phyloP scores from a whole-genome alignment of 2,329 filamentous ascomycete species.

The Arthrobotrys megalospora region DNA sequence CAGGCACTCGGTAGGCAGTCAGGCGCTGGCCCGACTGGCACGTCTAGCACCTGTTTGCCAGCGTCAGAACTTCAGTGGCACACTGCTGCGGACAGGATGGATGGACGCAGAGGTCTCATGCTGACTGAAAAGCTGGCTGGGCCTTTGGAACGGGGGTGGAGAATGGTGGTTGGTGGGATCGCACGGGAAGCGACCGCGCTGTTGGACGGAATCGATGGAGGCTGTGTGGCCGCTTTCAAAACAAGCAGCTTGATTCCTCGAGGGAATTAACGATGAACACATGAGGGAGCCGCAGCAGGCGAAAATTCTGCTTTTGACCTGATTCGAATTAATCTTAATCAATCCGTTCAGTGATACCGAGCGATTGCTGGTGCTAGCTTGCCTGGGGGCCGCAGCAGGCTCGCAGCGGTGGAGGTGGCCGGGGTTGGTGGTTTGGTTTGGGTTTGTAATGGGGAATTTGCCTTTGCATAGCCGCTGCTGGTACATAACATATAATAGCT shows the following conservation, averaged over 20 bases:
- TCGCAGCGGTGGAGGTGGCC: slow-evolving; percentile 32
- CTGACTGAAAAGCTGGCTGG: slow-evolving; percentile 23
- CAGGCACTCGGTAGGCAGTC: slow-evolving; percentile 24
- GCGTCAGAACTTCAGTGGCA: slow-evolving; percentile 19
- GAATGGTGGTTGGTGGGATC: slow-evolving; percentile 48
- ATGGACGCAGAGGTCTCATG: slow-evolving; percentile 20
- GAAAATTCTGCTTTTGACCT: slow-evolving; percentile 35
- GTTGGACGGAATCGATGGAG: slow-evolving; percentile 42
- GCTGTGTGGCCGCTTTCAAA: slow-evolving; percentile 39
- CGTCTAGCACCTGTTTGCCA: not conserved
- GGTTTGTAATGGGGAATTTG: slow-evolving; percentile 26
- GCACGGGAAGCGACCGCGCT: slow-evolving; percentile 39
- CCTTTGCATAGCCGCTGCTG: slow-evolving; percentile 44
- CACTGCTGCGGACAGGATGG: slow-evolving; percentile 46
- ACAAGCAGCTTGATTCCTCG: slow-evolving; percentile 31
- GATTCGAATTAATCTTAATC: slow-evolving; percentile 6
- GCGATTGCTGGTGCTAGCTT: slow-evolving; percentile 18
- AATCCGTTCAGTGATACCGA: slow-evolving; percentile 17
- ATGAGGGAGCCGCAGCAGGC: slow-evolving; percentile 30
- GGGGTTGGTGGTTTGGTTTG: slow-evolving; percentile 18
- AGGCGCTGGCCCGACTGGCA: slow-evolving; percentile 12
- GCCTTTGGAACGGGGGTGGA: slow-evolving; percentile 12
- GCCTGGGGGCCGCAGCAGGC: slow-evolving; percentile 37
- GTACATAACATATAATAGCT: slow-evolving; percentile 4
- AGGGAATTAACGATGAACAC: slow-evolving; percentile 19